Base-by-base conservation (phyloP, 768 basidiomycete species). In the Podaxis sp. region DNA sequence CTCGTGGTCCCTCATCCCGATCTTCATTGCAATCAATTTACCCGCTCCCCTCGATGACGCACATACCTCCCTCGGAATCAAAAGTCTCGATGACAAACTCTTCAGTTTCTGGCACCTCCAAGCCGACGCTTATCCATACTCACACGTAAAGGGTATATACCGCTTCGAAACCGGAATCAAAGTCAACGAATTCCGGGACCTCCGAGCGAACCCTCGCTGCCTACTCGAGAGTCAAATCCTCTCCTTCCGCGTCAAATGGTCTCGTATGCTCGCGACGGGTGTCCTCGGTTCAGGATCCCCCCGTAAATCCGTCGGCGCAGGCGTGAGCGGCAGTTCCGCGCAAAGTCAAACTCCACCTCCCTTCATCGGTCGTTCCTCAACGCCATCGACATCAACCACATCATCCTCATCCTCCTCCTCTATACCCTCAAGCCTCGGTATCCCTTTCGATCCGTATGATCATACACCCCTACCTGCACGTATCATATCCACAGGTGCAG, bases 31-130 rank as follows among this genome's bases (percentile, higher is more conserved):
- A 22, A 36, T 17, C 65, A 25, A 37, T 40, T 59, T 49, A 37
- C 49, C 57, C 49, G 57, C 36, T 6, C 12, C 11, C 33, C 33
- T 33, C 33, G 33, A 55, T 36, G 22, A 66, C 60, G 47, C 3
- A 36, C 63, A 29, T 47, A 43, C 43, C 59, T n/a, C 17, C 43
- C 19, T 15, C 51, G 7, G n/a, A 43, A 43, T 19, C 13, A n/a
- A 43, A 43, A 93, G 91, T n/a, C 85, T 94, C 56, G 93, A 94
- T 68, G 92, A 94, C 77, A 95, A 95, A 70, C 83, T 94, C 1
- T 94, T 94, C 74, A 89, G 89, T 63, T 94, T 93, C 79, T 94
- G 91, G 90, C 81, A 91, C 64, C 80, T 94, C 15, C 92, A 94
- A 73, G 85, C 84, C 24, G 93, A 94, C 66, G 82, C 82, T 55